Percentiles rank a stretch among this genome's conserved stretches.
Conservation (phyloP, 352 stramenopile species). For the Chrysophaeum taylorii region DNA sequence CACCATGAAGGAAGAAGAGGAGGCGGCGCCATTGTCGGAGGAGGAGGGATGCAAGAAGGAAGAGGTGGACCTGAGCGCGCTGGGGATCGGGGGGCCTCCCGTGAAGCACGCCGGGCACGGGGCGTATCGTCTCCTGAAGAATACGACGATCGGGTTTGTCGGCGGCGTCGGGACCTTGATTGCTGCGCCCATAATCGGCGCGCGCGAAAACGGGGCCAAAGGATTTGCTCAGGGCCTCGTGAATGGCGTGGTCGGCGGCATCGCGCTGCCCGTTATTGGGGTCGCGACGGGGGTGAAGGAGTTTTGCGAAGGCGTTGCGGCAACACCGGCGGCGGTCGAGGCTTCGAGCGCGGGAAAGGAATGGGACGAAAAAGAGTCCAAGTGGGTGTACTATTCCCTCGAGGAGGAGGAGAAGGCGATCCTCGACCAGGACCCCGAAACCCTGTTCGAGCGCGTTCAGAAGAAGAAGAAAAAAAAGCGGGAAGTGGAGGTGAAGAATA, state of each 20-base stretch:
- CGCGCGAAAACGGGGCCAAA: conserved; percentile 46
- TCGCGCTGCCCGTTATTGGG: conserved; percentile 54
- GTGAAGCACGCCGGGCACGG: conserved; percentile 4
- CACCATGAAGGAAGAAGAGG: no score
- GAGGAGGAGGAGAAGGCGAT: conserved; percentile 34
- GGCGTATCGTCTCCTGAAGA: not conserved
- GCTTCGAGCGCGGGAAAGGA: conserved; percentile 43
- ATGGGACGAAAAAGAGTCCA: conserved; percentile 50
- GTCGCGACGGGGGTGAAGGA: conserved; percentile 53
- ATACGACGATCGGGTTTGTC: conserved; percentile 11
- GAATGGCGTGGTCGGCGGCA: conserved; percentile 29
- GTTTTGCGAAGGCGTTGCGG: conserved; percentile 46
- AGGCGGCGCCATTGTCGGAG: not conserved
- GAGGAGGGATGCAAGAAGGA: not conserved
- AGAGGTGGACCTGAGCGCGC: not conserved
- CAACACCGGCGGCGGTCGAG: conserved; percentile 43
- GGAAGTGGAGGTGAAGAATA: conserved; percentile 32
- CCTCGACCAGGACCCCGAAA: conserved; percentile 42
- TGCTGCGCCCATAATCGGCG: conserved; percentile 54
- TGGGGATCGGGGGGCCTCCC: not conserved
- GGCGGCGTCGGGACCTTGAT: conserved; percentile 51
- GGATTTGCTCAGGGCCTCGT: conserved; percentile 39
- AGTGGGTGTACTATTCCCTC: conserved; percentile 49
- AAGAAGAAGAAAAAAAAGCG: conserved; percentile 25
- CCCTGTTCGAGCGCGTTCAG: conserved; percentile 36